These are phyloP conservation scores for Suillus tomentosus DNA, from an alignment of 768 basidiomycete genomes.

Conservation along the genomic window DNA sequence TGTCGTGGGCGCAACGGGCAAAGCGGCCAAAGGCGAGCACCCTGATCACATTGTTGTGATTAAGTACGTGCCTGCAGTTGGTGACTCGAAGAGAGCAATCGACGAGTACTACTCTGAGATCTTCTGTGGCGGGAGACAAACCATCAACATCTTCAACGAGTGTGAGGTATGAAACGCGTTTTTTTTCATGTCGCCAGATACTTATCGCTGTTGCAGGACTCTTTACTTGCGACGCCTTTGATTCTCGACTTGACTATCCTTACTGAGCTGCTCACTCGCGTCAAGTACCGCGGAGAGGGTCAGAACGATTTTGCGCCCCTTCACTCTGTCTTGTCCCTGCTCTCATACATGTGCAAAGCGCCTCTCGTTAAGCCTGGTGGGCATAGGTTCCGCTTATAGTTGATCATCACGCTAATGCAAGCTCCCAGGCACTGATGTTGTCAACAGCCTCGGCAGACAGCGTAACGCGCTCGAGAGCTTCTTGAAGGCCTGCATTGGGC, in stretches of 20 bases:
- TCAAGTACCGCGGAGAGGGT: slow-evolving; percentile 74
- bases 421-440: slow-evolving; percentile 72
- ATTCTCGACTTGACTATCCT: slow-evolving; percentile 94
- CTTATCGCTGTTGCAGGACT: slow-evolving; percentile 58
- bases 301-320: slow-evolving; percentile 75
- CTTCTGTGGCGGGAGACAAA: slow-evolving; percentile 91
- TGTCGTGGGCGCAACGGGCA: slow-evolving; percentile 52
- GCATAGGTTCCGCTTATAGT: slow-evolving; percentile 16
- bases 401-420: slow-evolving; percentile 4
- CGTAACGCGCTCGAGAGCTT: slow-evolving; percentile 91
- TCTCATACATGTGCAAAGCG: slow-evolving; percentile 98
- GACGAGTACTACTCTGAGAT: slow-evolving; percentile 99
- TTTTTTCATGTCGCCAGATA: slow-evolving; percentile 8
- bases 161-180: slow-evolving; percentile 67
- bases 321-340: slow-evolving; percentile 88
- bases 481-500: slow-evolving; percentile 91
- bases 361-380: slow-evolving; percentile 91
- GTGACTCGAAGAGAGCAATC: slow-evolving; percentile 98
- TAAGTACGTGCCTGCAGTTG: slow-evolving; percentile 95
- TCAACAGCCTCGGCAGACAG: slow-evolving; percentile 95
- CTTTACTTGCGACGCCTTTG: slow-evolving; percentile 91
- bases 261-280: slow-evolving; percentile 90
- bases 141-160: slow-evolving; percentile 97
- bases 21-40: slow-evolving; percentile 85
- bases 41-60: slow-evolving; percentile 97